phyloP scores from a whole-genome alignment of 139 green algal species.

The Coelastrella sp. region DNA sequence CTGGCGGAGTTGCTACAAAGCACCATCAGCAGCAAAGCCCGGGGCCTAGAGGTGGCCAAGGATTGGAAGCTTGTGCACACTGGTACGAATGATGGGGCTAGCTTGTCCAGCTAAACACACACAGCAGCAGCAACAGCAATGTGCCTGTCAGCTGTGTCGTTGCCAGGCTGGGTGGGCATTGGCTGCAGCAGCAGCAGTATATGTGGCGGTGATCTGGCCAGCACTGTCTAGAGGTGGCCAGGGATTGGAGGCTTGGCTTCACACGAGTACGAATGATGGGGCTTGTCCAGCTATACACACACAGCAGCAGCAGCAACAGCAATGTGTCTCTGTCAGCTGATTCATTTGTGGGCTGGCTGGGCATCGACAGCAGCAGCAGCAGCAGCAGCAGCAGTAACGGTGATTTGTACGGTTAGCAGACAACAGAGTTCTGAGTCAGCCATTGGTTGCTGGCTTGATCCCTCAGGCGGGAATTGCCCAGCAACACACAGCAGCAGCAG shows the following conservation, averaged over 20 bases:
- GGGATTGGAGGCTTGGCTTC: slow-evolving; percentile 38
- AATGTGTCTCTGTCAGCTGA: no score
- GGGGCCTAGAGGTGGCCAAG: slow-evolving; percentile 16
- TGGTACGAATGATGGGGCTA: background rate
- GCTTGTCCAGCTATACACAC: background rate
- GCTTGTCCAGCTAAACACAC: background rate
- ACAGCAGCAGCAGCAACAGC: background rate
- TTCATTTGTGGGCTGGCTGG: background rate
- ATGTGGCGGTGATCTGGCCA: no score
- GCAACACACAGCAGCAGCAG: no score
- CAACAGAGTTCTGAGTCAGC: no score
- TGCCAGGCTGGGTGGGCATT: no score
- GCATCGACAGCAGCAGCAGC: background rate
- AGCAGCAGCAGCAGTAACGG: background rate
- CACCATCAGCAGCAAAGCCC: slow-evolving; percentile 9
- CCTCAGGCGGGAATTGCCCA: no score
- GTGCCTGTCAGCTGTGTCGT: no score
- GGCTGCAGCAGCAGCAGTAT: background rate
- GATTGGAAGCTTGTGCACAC: slow-evolving; percentile 38
- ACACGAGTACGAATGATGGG: background rate
- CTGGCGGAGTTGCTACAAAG: slow-evolving; percentile 14
- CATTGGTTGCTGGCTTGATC: no score
- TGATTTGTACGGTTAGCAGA: no score
- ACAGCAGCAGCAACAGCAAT: background rate
- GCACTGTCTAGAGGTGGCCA: slow-evolving; percentile 27